A percentile compares a stretch with the other conserved stretches of the same genome.
These are phyloP conservation scores for Oleoguttula mirabilis DNA, from an alignment of 495 filamentous ascomycete genomes.

Conservation along the genomic window DNA sequence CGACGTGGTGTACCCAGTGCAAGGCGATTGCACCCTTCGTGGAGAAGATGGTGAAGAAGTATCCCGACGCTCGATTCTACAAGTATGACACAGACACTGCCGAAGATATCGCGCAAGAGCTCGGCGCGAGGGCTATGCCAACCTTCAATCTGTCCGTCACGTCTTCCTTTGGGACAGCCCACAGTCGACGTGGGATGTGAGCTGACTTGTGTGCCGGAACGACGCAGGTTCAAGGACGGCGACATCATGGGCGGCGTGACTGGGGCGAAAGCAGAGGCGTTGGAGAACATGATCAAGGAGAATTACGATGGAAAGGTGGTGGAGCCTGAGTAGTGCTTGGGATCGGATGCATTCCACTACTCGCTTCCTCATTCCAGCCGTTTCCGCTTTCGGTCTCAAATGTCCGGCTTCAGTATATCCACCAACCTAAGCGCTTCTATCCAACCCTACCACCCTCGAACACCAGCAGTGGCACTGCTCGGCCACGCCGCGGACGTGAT, in stretches of 20 bases:
- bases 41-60: slow-evolving; percentile 21
- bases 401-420: too few relatives aligned
- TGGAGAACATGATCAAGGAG: slow-evolving; percentile 22
- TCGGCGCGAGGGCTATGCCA: slow-evolving; percentile 23
- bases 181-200: too few relatives aligned
- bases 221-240: slow-evolving; percentile 27
- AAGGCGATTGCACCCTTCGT: slow-evolving; percentile 24
- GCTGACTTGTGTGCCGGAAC: too few relatives aligned
- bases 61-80: slow-evolving; percentile 22
- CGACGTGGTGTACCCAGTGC: slow-evolving; percentile 22
- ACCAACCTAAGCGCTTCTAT: too few relatives aligned
- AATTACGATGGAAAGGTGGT: slow-evolving; percentile 18
- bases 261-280: slow-evolving; percentile 17
- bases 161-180: too few relatives aligned
- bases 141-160: slow-evolving; percentile 22
- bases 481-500: slow-evolving; percentile 1
- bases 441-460: too few relatives aligned
- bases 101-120: slow-evolving; percentile 22
- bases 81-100: slow-evolving; percentile 21
- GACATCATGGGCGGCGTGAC: slow-evolving; percentile 20
- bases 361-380: not conserved
- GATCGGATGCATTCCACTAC: too few relatives aligned
- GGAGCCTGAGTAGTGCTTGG: slow-evolving; percentile 1
- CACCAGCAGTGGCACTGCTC: slow-evolving; percentile 1
- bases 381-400: not conserved